Base-by-base conservation (phyloP, 768 basidiomycete species). In the Scleroderma citrinum region DNA sequence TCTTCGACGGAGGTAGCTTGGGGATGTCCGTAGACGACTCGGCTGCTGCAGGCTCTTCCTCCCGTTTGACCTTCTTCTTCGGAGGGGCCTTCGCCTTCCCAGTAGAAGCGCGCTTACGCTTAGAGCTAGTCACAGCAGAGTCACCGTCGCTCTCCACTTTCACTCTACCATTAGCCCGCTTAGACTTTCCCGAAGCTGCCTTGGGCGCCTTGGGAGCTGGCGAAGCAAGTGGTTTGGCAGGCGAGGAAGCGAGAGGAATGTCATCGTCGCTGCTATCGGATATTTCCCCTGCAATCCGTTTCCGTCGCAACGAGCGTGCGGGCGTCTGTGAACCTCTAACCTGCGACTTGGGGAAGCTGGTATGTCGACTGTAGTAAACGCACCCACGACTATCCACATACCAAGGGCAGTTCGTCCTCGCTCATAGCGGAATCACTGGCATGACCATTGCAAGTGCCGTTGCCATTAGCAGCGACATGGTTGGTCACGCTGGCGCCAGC, bases 351-450 rank as follows among this genome's bases (percentile, higher is more conserved):
- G 29, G 47, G 71, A 55, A 65, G 55, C 61, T 29, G 8, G 26
- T 29, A 7, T 19, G 37, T 32, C 19, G 13, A 39, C 17, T 34
- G 43, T 5, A 21, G 26, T 24, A 46, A 30, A 38, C 13, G 41
- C 17, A 24, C 21, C 19, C 21, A 23, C 20, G 34, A 43, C 38
- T 16, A 50, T 23, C 49, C 53, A 72, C 78, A 56, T 65, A 90
- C 88, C 63, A 87, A 71, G 39, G 86, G 86, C 66, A 81, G 66
- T 57, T 87, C 83, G 45, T 81, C 84, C 50, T 86, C 85, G 54
- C 83, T 85, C 76, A 83, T 77, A 21, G 74, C 71, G 44, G 69
- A 71, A 59, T 69, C 68, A 13, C 63, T 67, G 48, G 71, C 67
- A 49, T 70, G 67, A 20, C 65, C 66, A 21, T 70, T 70, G 49